Base-by-base conservation (phyloP, 176 grass and related monocot genomes). In the Avena insularis region DNA sequence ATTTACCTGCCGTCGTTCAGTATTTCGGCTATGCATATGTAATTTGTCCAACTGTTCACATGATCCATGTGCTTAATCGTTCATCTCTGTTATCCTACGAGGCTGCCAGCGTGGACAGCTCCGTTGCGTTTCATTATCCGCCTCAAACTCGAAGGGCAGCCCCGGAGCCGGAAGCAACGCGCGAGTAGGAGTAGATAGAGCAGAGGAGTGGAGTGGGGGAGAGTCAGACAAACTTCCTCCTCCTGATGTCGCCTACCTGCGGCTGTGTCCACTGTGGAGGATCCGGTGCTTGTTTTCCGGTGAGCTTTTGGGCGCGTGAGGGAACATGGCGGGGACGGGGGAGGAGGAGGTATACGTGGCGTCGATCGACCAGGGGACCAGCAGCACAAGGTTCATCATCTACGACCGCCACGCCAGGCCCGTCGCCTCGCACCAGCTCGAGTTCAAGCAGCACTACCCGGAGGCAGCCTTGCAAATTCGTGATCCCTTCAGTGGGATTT, bases 361-460 rank as follows among this genome's bases (percentile, higher is more conserved):
- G 35, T 85, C 96, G 61, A 93, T 98, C 80, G 96, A 98, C 70
- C 96, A 98, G 81, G 96, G 96, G 1, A 98, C 96, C 5, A 98
- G 93, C 16, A 98, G 96, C 88, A 98, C 96, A 43, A 50, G 96
- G 50, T 98, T 95, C 84, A 98, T 98, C 66, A 79, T 98, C 88
- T 98, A 98, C 88, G 91, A 98, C 83, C 66, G 82, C 77, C 53
- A 88, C 48, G 91, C 96, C 82, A 93, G 86, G 63, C 86, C 86
- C 23, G 79, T 98, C 73, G 91, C 96, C 0, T 98, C 93, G 6
- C 96, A 98, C 85, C 96, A 98, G 85, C 91, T 98, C 57, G 92
- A 98, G 89, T 98, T 98, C 92, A 96, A 84, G 70, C 96, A 98
- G 82, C 89, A 90, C 88, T 98, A 98, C 84, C 96, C 96, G 29